Evolutionary conservation across 208 protist genomes (phyloP).

Genomic region (Leishmania guyanensis): DNA sequence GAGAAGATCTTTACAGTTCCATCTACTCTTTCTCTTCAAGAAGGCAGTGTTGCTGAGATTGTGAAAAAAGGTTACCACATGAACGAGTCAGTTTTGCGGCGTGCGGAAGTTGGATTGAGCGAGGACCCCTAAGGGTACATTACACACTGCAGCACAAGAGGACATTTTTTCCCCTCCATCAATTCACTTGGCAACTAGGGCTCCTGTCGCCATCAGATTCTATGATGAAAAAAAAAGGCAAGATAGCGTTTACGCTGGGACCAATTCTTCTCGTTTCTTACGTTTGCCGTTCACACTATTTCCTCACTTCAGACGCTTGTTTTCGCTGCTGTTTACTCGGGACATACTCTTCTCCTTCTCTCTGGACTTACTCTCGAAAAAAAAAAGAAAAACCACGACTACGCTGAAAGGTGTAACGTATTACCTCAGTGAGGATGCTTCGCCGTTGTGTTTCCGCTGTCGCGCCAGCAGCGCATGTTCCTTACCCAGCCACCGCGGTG

Average conservation of each 20-base stretch:
- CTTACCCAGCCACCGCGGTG: slow-evolving; percentile 7
- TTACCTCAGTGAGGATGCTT: slow-evolving; percentile 32
- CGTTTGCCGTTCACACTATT: not conserved
- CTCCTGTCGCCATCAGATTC: not conserved
- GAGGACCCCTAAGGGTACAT: slow-evolving; percentile 27
- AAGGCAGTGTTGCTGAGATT: slow-evolving; percentile 44
- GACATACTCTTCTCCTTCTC: slow-evolving; percentile 1
- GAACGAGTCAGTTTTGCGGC: slow-evolving; percentile 46
- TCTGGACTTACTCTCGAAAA: not conserved
- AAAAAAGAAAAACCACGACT: not conserved
- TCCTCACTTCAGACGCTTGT: not conserved
- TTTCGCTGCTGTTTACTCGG: not conserved
- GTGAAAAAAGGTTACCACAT: slow-evolving; percentile 62
- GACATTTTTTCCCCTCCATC: slow-evolving; percentile 4
- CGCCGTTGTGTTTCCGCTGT: slow-evolving; percentile 34
- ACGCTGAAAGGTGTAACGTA: not conserved
- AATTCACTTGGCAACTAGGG: not conserved
- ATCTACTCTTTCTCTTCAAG: slow-evolving; percentile 25
- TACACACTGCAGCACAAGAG: not conserved
- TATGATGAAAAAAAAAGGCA: not conserved
- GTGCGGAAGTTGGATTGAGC: slow-evolving; percentile 60
- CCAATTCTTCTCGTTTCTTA: not conserved
- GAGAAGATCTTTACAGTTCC: slow-evolving; percentile 54
- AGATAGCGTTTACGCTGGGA: not conserved
- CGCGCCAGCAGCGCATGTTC: slow-evolving; percentile 1